Percentiles rank a stretch among this genome's conserved stretches.
phyloP scores from a whole-genome alignment of 306 rosid species.

The Prunus dulcis region DNA sequence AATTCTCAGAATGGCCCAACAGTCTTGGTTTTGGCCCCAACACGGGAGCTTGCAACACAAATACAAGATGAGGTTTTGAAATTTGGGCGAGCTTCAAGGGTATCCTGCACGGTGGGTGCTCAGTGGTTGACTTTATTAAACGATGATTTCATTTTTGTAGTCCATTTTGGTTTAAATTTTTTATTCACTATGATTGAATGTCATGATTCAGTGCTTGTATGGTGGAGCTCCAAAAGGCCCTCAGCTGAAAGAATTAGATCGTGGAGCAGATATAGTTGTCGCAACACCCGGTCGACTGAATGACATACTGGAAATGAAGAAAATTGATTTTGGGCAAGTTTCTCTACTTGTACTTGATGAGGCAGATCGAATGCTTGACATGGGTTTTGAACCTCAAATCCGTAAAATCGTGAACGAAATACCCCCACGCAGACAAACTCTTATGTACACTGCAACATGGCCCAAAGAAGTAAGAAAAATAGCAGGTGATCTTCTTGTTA shows the following conservation, averaged over 20 bases:
- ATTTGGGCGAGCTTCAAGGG: slow-evolving; percentile 81
- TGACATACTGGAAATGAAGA: slow-evolving; percentile 94
- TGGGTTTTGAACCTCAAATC: slow-evolving; percentile 99
- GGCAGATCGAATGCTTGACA: slow-evolving; percentile 99
- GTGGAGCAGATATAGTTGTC: slow-evolving; percentile 95
- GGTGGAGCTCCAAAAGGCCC: slow-evolving; percentile 95
- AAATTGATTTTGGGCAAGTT: slow-evolving; percentile 79
- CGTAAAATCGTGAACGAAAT: slow-evolving; percentile 96
- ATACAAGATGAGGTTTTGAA: slow-evolving; percentile 88
- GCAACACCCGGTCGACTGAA: slow-evolving; percentile 99
- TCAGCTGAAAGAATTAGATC: slow-evolving; percentile 89
- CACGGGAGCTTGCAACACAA: slow-evolving; percentile 98
- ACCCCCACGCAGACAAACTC: slow-evolving; percentile 93
- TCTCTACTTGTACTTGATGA: slow-evolving; percentile 99
- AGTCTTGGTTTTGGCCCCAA: slow-evolving; percentile 95
- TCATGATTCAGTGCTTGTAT: slow-evolving; percentile 78
- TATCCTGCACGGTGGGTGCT: slow-evolving; percentile 89
- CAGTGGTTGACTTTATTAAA: not conserved
- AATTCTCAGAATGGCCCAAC: slow-evolving; percentile 87
- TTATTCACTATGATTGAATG: slow-evolving; percentile 25
- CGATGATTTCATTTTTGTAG: not conserved
- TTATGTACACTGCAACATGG: slow-evolving; percentile 99
- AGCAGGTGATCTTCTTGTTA: slow-evolving; percentile 89
- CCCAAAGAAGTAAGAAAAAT: slow-evolving; percentile 99
- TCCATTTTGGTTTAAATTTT: slow-evolving; percentile 6